These are phyloP conservation scores for Calonectria multiphialidica DNA, from an alignment of 2,329 filamentous ascomycete genomes.

Conservation along the genomic window DNA sequence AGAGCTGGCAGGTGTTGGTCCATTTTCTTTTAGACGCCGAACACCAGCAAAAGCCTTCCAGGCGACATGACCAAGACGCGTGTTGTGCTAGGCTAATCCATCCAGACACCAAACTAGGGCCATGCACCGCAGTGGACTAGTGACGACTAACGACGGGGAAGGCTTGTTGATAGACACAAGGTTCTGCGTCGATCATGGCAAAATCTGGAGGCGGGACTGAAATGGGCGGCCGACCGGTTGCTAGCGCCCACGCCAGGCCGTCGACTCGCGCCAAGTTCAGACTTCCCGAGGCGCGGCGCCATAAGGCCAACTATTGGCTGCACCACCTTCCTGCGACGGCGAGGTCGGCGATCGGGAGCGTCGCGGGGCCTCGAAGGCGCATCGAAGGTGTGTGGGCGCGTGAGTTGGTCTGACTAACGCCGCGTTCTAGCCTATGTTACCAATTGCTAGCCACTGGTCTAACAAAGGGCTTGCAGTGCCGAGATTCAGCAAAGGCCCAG, in stretches of 20 bases:
- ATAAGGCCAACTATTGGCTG: neutral
- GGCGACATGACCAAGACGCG: neutral
- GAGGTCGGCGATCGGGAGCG: neutral
- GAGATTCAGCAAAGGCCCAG: neutral
- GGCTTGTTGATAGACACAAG: constrained; percentile 7
- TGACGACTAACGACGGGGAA: neutral
- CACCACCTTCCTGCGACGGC: neutral
- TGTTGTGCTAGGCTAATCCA: neutral
- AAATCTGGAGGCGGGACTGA: neutral
- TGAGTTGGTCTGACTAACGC: neutral
- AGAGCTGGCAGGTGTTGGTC: too few relatives aligned
- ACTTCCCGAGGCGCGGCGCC: neutral
- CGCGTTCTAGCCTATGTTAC: neutral
- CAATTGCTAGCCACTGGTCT: neutral
- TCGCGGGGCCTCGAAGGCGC: too few relatives aligned
- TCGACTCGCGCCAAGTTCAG: neutral
- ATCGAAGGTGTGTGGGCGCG: neutral
- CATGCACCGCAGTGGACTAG: neutral
- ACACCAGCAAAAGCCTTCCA: too few relatives aligned
- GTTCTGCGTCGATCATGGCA: neutral
- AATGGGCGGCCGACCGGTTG: neutral
- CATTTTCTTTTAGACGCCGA: too few relatives aligned
- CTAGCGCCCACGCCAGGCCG: neutral
- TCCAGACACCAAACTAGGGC: neutral
- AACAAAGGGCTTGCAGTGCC: neutral